These are phyloP conservation scores for Botryotinia globosa DNA, from an alignment of 2,329 filamentous ascomycete genomes.

Conservation along the genomic window DNA sequence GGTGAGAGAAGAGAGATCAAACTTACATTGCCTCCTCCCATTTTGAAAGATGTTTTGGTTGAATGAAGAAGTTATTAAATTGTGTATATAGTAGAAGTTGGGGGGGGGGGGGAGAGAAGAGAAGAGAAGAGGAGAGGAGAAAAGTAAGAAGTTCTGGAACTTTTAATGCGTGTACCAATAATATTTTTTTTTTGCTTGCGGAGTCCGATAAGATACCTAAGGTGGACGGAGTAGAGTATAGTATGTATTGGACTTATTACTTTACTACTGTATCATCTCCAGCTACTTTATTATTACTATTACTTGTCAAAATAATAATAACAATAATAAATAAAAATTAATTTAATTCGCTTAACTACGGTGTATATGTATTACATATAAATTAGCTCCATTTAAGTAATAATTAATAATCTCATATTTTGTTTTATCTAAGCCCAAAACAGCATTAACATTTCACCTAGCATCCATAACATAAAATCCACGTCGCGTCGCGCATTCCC, in stretches of 20 bases:
- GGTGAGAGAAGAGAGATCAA: not conserved
- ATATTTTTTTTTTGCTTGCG: not conserved
- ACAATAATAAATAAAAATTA: not conserved
- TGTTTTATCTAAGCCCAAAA: conserved; percentile 10
- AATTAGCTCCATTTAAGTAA: conserved; percentile 2
- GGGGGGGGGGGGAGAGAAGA: no score
- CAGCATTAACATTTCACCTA: not conserved
- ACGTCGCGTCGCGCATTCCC: conserved; percentile 19
- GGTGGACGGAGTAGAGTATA: no score
- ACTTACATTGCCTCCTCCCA: conserved; percentile 27
- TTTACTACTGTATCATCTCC: not conserved
- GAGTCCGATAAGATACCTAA: not conserved
- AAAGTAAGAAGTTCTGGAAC: conserved; percentile 4
- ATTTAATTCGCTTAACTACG: conserved; percentile 7
- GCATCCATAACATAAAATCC: conserved; percentile 14
- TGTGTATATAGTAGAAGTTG: not conserved
- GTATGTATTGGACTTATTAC: no score
- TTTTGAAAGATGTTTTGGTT: conserved; percentile 11
- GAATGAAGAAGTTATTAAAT: conserved; percentile 11
- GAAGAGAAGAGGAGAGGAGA: not conserved
- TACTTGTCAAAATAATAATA: not conserved
- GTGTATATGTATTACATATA: not conserved
- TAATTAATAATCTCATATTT: conserved; percentile 1
- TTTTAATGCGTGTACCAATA: conserved; percentile 3
- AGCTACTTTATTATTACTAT: no score